A percentile compares a stretch with the other conserved stretches of the same genome.
Conservation (phyloP, 805 yeast genomes). For the Zygotorulaspora sp. region DNA sequence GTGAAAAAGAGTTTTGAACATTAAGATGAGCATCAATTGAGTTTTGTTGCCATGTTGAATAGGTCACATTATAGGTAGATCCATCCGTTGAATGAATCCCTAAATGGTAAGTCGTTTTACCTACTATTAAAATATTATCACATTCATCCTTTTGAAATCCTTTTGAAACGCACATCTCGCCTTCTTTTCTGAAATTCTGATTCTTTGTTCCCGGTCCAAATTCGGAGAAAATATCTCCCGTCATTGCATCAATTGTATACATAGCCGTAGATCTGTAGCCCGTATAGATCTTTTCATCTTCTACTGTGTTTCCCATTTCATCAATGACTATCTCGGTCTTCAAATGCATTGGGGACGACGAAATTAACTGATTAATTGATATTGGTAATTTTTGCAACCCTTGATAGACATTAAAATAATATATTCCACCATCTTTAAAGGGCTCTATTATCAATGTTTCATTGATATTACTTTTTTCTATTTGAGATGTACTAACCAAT, state of each 20-base stretch:
- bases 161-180: constrained; percentile 12
- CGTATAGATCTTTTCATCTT: constrained; percentile 78
- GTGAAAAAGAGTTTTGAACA: constrained; percentile 48
- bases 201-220: constrained; percentile 53
- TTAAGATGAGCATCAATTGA: constrained; percentile 59
- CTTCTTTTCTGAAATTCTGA: constrained; percentile 19
- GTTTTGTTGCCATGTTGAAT: constrained; percentile 89
- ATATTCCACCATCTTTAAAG: constrained; percentile 73
- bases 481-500: constrained; percentile 22
- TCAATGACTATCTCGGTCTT: constrained; percentile 44
- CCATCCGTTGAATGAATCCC: constrained; percentile 71
- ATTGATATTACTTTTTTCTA: constrained; percentile 15
- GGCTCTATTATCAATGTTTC: constrained; percentile 89
- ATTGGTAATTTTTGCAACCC: constrained; percentile 84
- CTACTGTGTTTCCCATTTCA: constrained; percentile 32
- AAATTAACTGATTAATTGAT: constrained; percentile 67
- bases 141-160: constrained; percentile 19
- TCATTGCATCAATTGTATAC: constrained; percentile 63
- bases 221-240: constrained; percentile 67
- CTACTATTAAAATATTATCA: constrained; percentile 49
- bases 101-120: constrained; percentile 68
- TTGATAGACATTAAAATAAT: constrained; percentile 64
- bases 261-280: constrained; percentile 76
- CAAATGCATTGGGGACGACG: constrained; percentile 81
- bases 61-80: constrained; percentile 79